Percentiles rank a stretch among this genome's conserved stretches.
These are phyloP conservation scores for Geotrichum histeridarum DNA, from an alignment of 1,139 yeast genomes.

Conservation along the genomic window DNA sequence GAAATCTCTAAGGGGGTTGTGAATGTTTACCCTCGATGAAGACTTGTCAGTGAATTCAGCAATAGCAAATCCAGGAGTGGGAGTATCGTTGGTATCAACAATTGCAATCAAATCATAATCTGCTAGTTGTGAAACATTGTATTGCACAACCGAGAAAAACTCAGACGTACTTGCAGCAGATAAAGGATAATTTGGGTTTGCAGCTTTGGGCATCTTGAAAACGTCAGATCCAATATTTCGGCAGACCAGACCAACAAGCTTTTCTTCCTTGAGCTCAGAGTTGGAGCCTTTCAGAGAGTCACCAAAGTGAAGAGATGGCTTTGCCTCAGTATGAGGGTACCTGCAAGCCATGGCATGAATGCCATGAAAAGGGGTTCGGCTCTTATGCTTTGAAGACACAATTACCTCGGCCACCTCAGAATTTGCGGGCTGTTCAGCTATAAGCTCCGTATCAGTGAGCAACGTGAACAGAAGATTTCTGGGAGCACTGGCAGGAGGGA, in stretches of 20 bases:
- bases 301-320: conserved; percentile 18
- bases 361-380: conserved; percentile 20
- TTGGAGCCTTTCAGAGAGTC: conserved; percentile 20
- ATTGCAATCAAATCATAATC: conserved; percentile 50
- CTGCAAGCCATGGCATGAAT: conserved; percentile 26
- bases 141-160: conserved; percentile 48
- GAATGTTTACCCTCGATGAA: conserved; percentile 38
- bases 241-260: conserved; percentile 24
- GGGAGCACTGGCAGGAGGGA: background rate
- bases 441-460: background rate
- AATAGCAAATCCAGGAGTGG: conserved; percentile 32
- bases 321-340: conserved; percentile 20
- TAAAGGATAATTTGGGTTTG: background rate
- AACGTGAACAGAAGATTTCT: background rate
- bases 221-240: conserved; percentile 27
- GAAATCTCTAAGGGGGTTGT: conserved; percentile 19
- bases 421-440: background rate
- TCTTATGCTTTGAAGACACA: background rate
- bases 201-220: conserved; percentile 24
- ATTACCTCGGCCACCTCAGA: background rate
- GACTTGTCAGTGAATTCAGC: conserved; percentile 28
- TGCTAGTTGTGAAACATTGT: conserved; percentile 34
- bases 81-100: conserved; percentile 30
- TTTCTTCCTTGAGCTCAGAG: conserved; percentile 10
- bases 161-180: conserved; percentile 30